Conservation (phyloP, 257 asterid genomes). For the Solanum habrochaites region DNA sequence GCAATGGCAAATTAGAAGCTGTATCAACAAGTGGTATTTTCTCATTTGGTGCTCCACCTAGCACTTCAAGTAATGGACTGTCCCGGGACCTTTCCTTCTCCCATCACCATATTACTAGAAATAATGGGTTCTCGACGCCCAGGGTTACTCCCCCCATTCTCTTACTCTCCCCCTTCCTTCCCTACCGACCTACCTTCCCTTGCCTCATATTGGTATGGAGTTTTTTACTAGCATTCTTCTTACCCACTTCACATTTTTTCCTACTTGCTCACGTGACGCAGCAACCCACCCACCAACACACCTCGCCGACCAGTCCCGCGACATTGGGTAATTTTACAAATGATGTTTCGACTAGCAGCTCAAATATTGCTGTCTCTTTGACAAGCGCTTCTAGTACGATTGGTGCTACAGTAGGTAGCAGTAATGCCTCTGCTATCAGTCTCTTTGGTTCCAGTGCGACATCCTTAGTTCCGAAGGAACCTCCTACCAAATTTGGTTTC, state of each 20-base stretch:
- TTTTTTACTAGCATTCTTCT: no score
- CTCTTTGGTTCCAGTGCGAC: constrained; percentile 23
- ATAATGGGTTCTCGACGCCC: no score
- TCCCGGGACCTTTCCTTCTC: no score
- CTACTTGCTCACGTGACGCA: no score
- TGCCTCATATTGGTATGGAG: no score
- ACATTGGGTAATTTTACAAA: constrained; percentile 12
- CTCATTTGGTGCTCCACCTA: background rate
- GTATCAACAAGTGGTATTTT: background rate
- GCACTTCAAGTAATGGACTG: constrained; percentile 16
- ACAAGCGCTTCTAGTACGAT: constrained; percentile 13
- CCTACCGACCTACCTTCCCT: no score
- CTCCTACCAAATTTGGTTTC: constrained; percentile 25
- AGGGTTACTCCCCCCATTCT: no score
- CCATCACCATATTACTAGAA: no score
- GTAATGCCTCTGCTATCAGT: constrained; percentile 16
- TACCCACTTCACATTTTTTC: no score
- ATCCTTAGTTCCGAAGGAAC: constrained; percentile 11
- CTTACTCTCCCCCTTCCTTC: no score
- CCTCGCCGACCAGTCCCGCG: no score
- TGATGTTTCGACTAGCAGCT: constrained; percentile 11
- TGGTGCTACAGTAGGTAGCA: constrained; percentile 7
- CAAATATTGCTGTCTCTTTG: constrained; percentile 18
- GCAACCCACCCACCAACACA: no score
- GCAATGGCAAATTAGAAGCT: constrained; percentile 28